These are phyloP conservation scores for Plenodomus tracheiphilus DNA, from an alignment of 2,329 filamentous ascomycete genomes.

Conservation along the genomic window DNA sequence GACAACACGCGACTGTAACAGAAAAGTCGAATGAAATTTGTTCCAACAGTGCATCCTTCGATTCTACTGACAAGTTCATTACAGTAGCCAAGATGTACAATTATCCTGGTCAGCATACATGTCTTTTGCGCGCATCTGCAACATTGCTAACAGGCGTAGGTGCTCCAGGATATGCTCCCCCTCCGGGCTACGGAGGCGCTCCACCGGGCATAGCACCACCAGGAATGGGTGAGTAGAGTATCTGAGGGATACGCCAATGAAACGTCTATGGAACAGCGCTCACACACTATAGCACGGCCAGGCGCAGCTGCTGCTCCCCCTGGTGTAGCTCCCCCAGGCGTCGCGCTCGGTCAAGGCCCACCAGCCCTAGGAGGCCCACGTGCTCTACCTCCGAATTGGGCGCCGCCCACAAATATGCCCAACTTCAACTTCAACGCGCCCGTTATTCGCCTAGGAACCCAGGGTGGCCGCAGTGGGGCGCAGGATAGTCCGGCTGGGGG, in stretches of 20 bases:
- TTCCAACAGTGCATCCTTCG: too few relatives aligned
- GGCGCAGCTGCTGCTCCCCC: constrained; percentile 63
- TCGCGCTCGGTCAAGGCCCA: constrained; percentile 70
- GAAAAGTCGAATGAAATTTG: neutral
- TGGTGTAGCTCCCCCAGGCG: constrained; percentile 75
- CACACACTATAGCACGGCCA: constrained; percentile 10
- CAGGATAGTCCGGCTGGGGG: constrained; percentile 48
- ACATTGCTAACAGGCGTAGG: constrained; percentile 34
- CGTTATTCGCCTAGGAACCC: constrained; percentile 88
- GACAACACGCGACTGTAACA: constrained; percentile 9
- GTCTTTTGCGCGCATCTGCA: neutral
- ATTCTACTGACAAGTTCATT: too few relatives aligned
- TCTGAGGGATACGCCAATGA: neutral
- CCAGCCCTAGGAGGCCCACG: constrained; percentile 79
- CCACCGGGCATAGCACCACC: constrained; percentile 76
- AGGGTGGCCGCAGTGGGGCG: constrained; percentile 62
- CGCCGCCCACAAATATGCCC: constrained; percentile 87
- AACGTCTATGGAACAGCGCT: neutral
- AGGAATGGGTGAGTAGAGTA: constrained; percentile 71
- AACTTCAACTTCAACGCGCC: constrained; percentile 98
- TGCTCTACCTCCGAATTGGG: constrained; percentile 80
- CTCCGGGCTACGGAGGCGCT: constrained; percentile 73
- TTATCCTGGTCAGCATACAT: constrained; percentile 33
- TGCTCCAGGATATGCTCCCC: constrained; percentile 69
- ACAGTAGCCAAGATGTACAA: constrained; percentile 37